These are phyloP conservation scores for Phytophthora colocasiae DNA, from an alignment of 352 stramenopile species.

Conservation along the genomic window DNA sequence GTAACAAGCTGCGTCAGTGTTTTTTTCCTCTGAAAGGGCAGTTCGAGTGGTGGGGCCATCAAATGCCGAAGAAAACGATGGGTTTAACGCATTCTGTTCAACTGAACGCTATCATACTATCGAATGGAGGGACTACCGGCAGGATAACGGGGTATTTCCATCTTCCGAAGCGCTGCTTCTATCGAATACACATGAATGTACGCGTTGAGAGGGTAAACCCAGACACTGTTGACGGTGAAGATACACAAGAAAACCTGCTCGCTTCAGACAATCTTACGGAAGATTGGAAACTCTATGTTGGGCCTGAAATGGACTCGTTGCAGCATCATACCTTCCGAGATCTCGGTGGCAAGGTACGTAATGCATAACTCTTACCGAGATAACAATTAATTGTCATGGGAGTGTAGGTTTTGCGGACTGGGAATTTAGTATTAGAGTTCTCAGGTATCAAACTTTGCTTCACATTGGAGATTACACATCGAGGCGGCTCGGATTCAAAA, in stretches of 20 bases:
- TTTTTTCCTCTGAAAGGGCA: slow-evolving; percentile 67
- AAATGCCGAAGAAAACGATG: slow-evolving; percentile 45
- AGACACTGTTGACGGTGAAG: neutral
- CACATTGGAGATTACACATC: slow-evolving; percentile 55
- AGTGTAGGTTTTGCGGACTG: slow-evolving; percentile 37
- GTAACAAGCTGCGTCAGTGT: slow-evolving; percentile 52
- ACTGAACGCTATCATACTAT: slow-evolving; percentile 31
- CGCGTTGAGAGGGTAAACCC: slow-evolving; percentile 6
- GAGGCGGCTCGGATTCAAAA: slow-evolving; percentile 7
- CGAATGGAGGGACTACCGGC: slow-evolving; percentile 21
- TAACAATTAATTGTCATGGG: neutral
- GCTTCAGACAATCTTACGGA: slow-evolving; percentile 13
- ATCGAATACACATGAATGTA: slow-evolving; percentile 48
- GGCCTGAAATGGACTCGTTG: slow-evolving; percentile 65
- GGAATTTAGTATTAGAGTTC: slow-evolving; percentile 59
- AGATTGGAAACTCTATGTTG: slow-evolving; percentile 55
- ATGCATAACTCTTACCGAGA: neutral
- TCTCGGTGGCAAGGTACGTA: slow-evolving; percentile 45
- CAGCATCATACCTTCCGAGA: slow-evolving; percentile 56
- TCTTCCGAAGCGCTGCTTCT: slow-evolving; percentile 63
- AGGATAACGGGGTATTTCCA: slow-evolving; percentile 45
- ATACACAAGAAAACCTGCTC: neutral
- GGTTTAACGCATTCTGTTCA: slow-evolving; percentile 38
- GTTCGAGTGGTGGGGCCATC: slow-evolving; percentile 73
- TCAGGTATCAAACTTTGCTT: slow-evolving; percentile 65